phyloP scores from a whole-genome alignment of 2,329 filamentous ascomycete genomes.

The Fusarium drepaniforme region DNA sequence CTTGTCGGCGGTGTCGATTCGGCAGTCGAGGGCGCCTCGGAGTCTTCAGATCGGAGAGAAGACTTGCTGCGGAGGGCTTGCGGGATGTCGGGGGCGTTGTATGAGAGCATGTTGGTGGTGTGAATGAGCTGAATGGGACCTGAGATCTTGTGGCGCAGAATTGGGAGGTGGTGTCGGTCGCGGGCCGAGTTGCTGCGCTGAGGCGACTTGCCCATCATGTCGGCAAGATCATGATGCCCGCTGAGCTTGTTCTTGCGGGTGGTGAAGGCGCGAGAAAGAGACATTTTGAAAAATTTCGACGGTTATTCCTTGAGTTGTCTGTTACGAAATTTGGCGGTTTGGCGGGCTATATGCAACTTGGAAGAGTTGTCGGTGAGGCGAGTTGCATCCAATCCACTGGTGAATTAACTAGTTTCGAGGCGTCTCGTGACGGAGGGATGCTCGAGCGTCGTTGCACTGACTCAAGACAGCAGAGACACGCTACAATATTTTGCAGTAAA shows the following conservation, averaged over 20 bases:
- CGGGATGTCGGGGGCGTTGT: conserved; percentile 89
- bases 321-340: conserved; percentile 8
- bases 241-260: conserved; percentile 72
- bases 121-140: conserved; percentile 88
- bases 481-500: conserved; percentile 24
- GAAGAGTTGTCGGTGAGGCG: conserved; percentile 1
- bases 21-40: conserved; percentile 70
- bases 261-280: conserved; percentile 78
- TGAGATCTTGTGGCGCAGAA: conserved; percentile 82
- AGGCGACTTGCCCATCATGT: conserved; percentile 51
- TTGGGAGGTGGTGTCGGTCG: conserved; percentile 53
- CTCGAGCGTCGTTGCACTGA: conserved; percentile 35
- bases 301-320: conserved; percentile 8
- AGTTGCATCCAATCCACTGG: neutral
- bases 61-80: conserved; percentile 60
- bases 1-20: conserved; percentile 74
- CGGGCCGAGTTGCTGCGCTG: conserved; percentile 63
- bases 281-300: conserved; percentile 51
- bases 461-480: conserved; percentile 20
- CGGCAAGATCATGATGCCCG: conserved; percentile 55
- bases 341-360: conserved; percentile 16
- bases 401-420: conserved; percentile 6
- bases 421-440: conserved; percentile 11
- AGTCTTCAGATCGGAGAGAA: conserved; percentile 74
- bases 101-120: conserved; percentile 95